phyloP scores from a whole-genome alignment of 225 moss, liverwort and hornwort species.

The Pseudoscleropodium purum region DNA sequence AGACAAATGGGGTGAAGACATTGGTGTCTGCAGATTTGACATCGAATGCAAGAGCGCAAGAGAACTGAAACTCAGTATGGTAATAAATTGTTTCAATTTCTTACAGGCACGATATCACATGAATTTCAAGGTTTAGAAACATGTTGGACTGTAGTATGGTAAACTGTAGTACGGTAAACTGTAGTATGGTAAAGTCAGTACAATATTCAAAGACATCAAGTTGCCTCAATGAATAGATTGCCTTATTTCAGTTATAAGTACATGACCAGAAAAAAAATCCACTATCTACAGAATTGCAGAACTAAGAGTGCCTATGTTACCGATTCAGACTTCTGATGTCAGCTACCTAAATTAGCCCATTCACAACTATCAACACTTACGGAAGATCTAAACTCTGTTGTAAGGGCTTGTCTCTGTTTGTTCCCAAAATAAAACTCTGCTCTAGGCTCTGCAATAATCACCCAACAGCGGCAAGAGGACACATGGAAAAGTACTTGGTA shows the following conservation, averaged over 20 bases:
- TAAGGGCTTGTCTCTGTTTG: background rate
- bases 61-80: background rate
- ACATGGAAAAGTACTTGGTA: background rate
- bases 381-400: background rate
- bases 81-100: background rate
- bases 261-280: background rate
- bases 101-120: background rate
- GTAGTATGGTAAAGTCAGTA: background rate
- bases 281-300: background rate
- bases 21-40: background rate
- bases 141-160: background rate
- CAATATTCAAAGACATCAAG: background rate
- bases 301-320: background rate
- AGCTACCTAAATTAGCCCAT: background rate
- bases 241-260: background rate
- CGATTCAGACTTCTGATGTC: background rate
- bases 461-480: background rate
- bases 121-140: background rate
- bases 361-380: background rate
- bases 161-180: background rate
- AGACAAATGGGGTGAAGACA: background rate
- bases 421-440: background rate
- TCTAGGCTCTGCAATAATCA: background rate
- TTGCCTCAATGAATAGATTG: background rate
- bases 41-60: background rate